phyloP scores from a whole-genome alignment of 1,284 basidiomycete genomes.

The Gomphus sp. region DNA sequence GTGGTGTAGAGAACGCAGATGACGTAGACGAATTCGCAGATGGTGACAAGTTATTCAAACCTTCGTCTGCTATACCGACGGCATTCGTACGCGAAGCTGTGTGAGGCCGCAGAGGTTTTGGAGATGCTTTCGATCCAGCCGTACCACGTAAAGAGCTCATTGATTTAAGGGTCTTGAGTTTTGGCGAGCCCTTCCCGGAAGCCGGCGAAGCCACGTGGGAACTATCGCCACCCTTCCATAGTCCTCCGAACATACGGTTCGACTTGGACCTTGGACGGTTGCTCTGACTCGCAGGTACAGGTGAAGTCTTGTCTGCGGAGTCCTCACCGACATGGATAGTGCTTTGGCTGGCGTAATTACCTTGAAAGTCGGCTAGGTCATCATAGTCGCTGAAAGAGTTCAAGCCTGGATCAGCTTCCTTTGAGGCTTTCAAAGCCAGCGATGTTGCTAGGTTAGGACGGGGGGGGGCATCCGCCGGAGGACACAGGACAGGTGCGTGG shows the following conservation, averaged over 20 bases:
- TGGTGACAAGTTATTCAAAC: conserved; percentile 21
- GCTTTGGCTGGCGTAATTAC: conserved; percentile 70
- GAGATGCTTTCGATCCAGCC: conserved; percentile 18
- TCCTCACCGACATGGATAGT: conserved; percentile 32
- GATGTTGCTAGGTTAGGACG: background rate
- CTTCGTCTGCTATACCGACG: conserved; percentile 18
- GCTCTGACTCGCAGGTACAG: background rate
- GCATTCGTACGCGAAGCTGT: conserved; percentile 14
- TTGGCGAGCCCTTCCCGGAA: conserved; percentile 16
- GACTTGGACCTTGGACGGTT: conserved; percentile 4
- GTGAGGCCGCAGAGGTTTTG: conserved; percentile 12
- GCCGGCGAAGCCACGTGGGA: conserved; percentile 7
- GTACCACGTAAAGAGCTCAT: conserved; percentile 68
- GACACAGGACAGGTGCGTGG: conserved; percentile 18
- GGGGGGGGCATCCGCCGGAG: conserved; percentile 18
- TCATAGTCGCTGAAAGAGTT: conserved; percentile 78
- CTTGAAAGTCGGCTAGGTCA: conserved; percentile 74
- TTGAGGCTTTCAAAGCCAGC: background rate
- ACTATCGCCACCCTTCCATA: conserved; percentile 8
- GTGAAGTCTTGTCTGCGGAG: background rate
- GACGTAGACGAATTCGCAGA: conserved; percentile 24
- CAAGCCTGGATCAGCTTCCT: conserved; percentile 34
- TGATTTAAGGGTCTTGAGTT: conserved; percentile 63
- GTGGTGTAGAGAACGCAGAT: conserved; percentile 5
- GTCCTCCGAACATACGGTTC: conserved; percentile 3